These are phyloP conservation scores for Umbilicaria muhlenbergii DNA, from an alignment of 495 filamentous ascomycete genomes.

Conservation along the genomic window DNA sequence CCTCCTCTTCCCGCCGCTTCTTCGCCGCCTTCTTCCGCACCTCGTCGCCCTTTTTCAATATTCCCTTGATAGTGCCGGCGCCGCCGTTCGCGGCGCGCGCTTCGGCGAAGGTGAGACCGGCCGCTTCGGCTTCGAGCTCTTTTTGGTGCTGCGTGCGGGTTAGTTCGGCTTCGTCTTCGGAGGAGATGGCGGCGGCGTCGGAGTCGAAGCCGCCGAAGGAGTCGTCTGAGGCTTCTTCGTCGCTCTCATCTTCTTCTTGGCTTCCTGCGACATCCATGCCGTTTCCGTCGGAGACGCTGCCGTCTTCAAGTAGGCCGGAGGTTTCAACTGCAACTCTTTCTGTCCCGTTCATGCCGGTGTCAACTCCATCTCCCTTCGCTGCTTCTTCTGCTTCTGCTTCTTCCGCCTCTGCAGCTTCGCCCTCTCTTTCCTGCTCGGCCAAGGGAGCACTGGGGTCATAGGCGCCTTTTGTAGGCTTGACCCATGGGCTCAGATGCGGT, in stretches of 20 bases:
- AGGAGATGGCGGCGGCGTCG: slow-evolving; percentile 21
- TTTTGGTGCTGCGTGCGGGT: slow-evolving; percentile 51
- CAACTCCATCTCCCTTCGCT: slow-evolving; percentile 13
- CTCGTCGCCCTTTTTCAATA: slow-evolving; percentile 34
- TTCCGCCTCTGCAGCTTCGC: slow-evolving; percentile 45
- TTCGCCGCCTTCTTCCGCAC: slow-evolving; percentile 45
- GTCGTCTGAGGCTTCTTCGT: slow-evolving; percentile 25
- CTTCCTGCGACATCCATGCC: slow-evolving; percentile 45
- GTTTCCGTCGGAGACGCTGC: slow-evolving; percentile 19
- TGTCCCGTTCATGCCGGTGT: slow-evolving; percentile 44
- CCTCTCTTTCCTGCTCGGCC: slow-evolving; percentile 55
- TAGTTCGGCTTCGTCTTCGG: slow-evolving; percentile 38
- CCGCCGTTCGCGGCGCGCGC: slow-evolving; percentile 23
- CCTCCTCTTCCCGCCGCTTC: slow-evolving; percentile 57
- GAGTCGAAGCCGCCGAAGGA: slow-evolving; percentile 29
- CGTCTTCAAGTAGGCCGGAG: too few species aligned
- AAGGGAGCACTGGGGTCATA: slow-evolving; percentile 80
- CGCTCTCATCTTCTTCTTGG: slow-evolving; percentile 31
- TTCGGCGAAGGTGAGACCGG: slow-evolving; percentile 34
- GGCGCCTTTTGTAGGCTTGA: slow-evolving; percentile 63
- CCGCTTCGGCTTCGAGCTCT: slow-evolving; percentile 83
- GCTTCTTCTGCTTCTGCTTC: slow-evolving; percentile 52
- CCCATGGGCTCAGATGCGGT: slow-evolving; percentile 91
- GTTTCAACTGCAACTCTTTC: slow-evolving; percentile 32
- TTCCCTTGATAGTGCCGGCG: slow-evolving; percentile 19